Percentiles rank a stretch among this genome's conserved stretches.
These are phyloP conservation scores for Globisporangium echinulatum DNA, from an alignment of 352 stramenopile genomes.

Conservation along the genomic window DNA sequence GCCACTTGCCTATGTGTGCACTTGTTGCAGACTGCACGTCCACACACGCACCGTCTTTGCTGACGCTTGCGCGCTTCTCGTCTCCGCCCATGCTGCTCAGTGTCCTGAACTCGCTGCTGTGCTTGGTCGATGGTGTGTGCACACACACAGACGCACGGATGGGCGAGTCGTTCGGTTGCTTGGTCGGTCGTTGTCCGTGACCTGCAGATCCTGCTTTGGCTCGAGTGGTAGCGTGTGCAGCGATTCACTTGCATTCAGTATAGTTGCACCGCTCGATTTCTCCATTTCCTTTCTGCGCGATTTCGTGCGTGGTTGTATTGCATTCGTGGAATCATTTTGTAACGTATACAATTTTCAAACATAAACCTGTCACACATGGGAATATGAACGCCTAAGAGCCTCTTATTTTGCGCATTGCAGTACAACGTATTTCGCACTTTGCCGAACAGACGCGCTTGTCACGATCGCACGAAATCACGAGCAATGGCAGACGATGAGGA, in stretches of 20 bases:
- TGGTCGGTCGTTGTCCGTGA: not conserved
- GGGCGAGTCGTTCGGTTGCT: not conserved
- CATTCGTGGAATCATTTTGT: too few relatives aligned
- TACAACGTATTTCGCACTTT: not conserved
- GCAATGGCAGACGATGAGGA: constrained; percentile 26
- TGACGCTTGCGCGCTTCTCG: constrained; percentile 9
- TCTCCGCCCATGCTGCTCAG: constrained; percentile 6
- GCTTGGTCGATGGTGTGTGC: not conserved
- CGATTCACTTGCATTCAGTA: not conserved
- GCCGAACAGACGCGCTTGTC: not conserved
- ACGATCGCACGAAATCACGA: not conserved
- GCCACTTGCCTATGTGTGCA: not conserved
- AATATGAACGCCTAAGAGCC: too few relatives aligned
- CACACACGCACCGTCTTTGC: constrained; percentile 4
- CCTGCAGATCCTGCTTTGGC: not conserved
- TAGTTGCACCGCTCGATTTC: too few relatives aligned
- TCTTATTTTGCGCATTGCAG: too few relatives aligned
- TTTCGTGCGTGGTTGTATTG: too few relatives aligned
- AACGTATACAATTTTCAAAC: too few relatives aligned
- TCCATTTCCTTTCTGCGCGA: too few relatives aligned
- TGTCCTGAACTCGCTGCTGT: not conserved
- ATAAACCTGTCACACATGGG: too few relatives aligned
- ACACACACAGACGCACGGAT: not conserved
- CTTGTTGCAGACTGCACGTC: not conserved
- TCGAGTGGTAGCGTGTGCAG: not conserved